Base-by-base conservation (phyloP, 768 basidiomycete genomes). In the Sutorius australiensis region DNA sequence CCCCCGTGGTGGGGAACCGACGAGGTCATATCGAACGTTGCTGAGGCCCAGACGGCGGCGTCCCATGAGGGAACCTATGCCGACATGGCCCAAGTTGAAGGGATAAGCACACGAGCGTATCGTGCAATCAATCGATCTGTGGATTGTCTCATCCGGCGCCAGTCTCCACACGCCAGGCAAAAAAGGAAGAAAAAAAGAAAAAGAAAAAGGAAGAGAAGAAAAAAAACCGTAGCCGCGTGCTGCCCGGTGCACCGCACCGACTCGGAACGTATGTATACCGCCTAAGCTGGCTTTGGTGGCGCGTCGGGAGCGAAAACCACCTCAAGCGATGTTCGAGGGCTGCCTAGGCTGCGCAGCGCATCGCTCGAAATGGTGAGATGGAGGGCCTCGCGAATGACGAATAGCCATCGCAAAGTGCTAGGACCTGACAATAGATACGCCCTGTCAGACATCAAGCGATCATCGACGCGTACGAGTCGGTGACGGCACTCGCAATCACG, bases 401-500 rank as follows among this genome's bases (percentile, higher is more conserved):
- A 24, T 24, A 38, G n/a, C 45, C 30, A 32, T 43, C 40, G 30
- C 19, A 27, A 40, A 27, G 37, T 8, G 34, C 27, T 45, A 38
- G 38, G 47, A 36, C 55, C 55, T 55, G 44, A 27, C 53, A 37
- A 32, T 46, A 54, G 39, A 47, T 37, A 13, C 34, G 31, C 50
- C 54, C 24, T 42, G 53, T 43, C 55, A 56, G 36, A 27, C 21
- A 46, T 36, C 56, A 57, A 57, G 44, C 56, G 44, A 45, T 21
- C 37, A 32, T 45, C 42, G 47, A 57, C 21, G 37, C 55, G n/a
- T 30, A 43, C 28, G 24, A 24, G 24, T 38, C 37, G 16, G 39
- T 56, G 47, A 50, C 55, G 55, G 55, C 55, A 40, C 3, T 14
- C 17, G 24, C 31, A 28, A 27, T 48, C 47, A 48, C 13, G 24